Evolutionary conservation across 805 yeast species (phyloP), one percentile per base, ranked within the genome.

Genomic region (Cyberlindnera amylophila): DNA sequence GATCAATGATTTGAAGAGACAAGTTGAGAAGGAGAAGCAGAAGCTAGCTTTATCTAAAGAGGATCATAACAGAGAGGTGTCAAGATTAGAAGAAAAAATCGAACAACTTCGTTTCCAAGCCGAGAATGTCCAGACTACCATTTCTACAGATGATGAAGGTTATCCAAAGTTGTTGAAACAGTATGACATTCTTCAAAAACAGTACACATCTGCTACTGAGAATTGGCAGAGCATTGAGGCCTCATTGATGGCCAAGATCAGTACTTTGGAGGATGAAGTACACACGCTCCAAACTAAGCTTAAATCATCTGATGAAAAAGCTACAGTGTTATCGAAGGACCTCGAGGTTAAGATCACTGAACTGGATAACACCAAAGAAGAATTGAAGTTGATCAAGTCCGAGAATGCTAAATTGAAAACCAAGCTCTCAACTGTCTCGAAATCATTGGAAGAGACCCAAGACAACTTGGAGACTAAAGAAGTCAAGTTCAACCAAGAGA

Each of bases 161-260:
- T 71, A 62, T 41, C 59, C 69, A 24, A 72, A 69, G 49, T 49
- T 74, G 19, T 51, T 67, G 7, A 66, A 69, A 27, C 72, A 75
- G 32, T 79, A 81, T 50, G 77, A 74, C 34, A 64, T 72, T 13
- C 56, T 86, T 16, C 89, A 84, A 54, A 66, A 76, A 3, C 93
- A 89, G 59, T 82, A 86, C 50, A 74, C 85, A 7, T 73, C 81
- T 13, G 84, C 91, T 0, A 82, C 82, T 43, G 87, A 82, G 49
- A 86, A 83, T 59, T 87, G 96, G 95, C 81, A 83, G 43, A 67
- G 79, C 15, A 80, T 88, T 33, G 97, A 93, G 61, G 74, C 83
- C 31, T 70, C 79, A 3, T 69, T 88, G 45, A 66, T 71, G 46
- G 59, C 64, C 8, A 75, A 74, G 44, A 68, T 81, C 15, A 59